phyloP scores from a whole-genome alignment of 352 stramenopile genomes.

The Pythium brassicae region DNA sequence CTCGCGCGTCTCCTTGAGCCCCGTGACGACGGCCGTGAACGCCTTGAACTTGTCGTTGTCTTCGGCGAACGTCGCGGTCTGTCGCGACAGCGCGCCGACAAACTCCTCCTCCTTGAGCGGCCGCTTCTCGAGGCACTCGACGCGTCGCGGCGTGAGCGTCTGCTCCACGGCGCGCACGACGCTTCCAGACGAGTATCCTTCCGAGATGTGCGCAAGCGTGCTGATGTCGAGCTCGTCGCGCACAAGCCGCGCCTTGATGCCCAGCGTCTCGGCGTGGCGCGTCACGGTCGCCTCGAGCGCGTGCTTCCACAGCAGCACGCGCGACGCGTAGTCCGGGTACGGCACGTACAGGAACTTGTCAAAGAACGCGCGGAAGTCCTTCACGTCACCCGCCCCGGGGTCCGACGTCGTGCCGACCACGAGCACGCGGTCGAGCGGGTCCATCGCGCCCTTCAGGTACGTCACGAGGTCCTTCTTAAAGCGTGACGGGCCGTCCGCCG shows the following conservation, averaged over 20 bases:
- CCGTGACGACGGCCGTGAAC: constrained; percentile 72
- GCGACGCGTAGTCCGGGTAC: constrained; percentile 89
- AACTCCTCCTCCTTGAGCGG: constrained; percentile 86
- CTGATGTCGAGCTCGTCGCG: constrained; percentile 77
- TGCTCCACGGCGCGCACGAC: constrained; percentile 75
- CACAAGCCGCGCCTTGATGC: constrained; percentile 18
- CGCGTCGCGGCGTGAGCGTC: constrained; percentile 74
- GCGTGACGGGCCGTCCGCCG: constrained; percentile 64
- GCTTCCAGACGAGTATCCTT: constrained; percentile 87
- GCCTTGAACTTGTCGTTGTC: constrained; percentile 75
- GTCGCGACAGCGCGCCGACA: constrained; percentile 61
- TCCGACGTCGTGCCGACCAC: constrained; percentile 88
- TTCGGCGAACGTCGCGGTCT: constrained; percentile 58
- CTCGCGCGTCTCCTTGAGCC: constrained; percentile 67
- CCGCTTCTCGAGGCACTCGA: constrained; percentile 76
- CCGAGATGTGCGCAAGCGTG: constrained; percentile 88
- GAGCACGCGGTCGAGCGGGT: constrained; percentile 87
- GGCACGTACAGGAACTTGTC: constrained; percentile 92
- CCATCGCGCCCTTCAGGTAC: constrained; percentile 90
- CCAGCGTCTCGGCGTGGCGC: constrained; percentile 24
- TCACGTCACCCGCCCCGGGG: constrained; percentile 78
- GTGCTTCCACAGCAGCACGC: constrained; percentile 87
- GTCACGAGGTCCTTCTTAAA: constrained; percentile 94
- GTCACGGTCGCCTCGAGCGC: constrained; percentile 57
- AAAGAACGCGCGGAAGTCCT: constrained; percentile 88